Percentiles rank a stretch among this genome's conserved stretches.
Conservation (phyloP, 1,284 basidiomycete species). For the Cutaneotrichosporon mucoides region DNA sequence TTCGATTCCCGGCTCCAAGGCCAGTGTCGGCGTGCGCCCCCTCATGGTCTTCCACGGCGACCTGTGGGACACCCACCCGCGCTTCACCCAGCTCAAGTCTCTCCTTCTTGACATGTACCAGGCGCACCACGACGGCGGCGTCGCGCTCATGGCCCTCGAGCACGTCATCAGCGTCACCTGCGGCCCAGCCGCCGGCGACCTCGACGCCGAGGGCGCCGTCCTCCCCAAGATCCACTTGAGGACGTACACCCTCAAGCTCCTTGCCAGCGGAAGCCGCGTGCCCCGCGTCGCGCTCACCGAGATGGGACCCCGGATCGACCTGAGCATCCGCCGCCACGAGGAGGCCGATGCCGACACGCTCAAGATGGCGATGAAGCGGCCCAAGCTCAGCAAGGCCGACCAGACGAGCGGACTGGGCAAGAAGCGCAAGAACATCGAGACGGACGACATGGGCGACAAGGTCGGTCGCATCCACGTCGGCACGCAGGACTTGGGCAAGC, state of each 20-base stretch:
- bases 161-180: conserved; percentile 85
- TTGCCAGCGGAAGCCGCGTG: conserved; percentile 66
- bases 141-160: conserved; percentile 80
- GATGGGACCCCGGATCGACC: conserved; percentile 89
- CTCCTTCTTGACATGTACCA: conserved; percentile 83
- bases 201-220: conserved; percentile 36
- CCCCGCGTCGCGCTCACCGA: conserved; percentile 78
- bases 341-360: conserved; percentile 72
- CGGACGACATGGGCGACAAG: conserved; percentile 97
- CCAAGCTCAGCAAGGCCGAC: conserved; percentile 80
- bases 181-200: conserved; percentile 54
- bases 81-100: conserved; percentile 87
- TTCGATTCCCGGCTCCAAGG: conserved; percentile 81
- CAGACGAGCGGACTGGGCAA: conserved; percentile 82
- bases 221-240: conserved; percentile 84
- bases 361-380: conserved; percentile 73
- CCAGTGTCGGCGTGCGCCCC: conserved; percentile 84
- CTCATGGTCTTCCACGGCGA: conserved; percentile 94
- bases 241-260: conserved; percentile 72
- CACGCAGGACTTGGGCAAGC: conserved; percentile 77
- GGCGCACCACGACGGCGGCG: conserved; percentile 75
- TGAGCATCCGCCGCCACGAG: conserved; percentile 70
- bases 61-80: conserved; percentile 85
- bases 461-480: conserved; percentile 84
- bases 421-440: conserved; percentile 91